These are phyloP conservation scores for Somion occarium DNA, from an alignment of 1,284 basidiomycete species.

Conservation along the genomic window DNA sequence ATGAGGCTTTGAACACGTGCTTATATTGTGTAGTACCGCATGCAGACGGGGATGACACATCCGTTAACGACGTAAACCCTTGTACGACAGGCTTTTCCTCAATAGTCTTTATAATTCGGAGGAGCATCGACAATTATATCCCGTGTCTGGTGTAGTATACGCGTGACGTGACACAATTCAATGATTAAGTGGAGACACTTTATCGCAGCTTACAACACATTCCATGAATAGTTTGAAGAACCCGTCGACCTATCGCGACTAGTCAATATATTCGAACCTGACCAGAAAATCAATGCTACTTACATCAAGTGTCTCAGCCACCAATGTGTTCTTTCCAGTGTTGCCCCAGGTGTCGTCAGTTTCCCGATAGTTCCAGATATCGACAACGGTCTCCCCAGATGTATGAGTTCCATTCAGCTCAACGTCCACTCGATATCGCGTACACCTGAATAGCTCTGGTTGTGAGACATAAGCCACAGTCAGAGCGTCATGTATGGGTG, in stretches of 20 bases:
- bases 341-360: constrained; percentile 64
- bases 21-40: too few relatives aligned
- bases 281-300: constrained; percentile 24
- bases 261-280: background rate
- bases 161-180: too few relatives aligned
- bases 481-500: constrained; percentile 80
- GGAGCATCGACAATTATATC: too few relatives aligned
- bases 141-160: too few relatives aligned
- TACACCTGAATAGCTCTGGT: constrained; percentile 58
- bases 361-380: constrained; percentile 57
- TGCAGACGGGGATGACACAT: too few relatives aligned
- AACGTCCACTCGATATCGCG: constrained; percentile 69
- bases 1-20: too few relatives aligned
- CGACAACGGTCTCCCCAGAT: constrained; percentile 72
- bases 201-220: constrained; percentile 55
- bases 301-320: constrained; percentile 64
- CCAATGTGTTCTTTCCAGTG: constrained; percentile 67
- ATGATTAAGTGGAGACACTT: constrained; percentile 50
- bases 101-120: too few relatives aligned
- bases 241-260: constrained; percentile 40
- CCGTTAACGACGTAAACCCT: too few relatives aligned
- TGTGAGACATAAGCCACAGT: constrained; percentile 68
- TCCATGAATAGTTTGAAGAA: constrained; percentile 67
- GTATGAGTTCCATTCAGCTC: constrained; percentile 63
- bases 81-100: too few relatives aligned